Conservation (phyloP, 2,329 filamentous ascomycete species). For the Colletotrichum endophyticum region DNA sequence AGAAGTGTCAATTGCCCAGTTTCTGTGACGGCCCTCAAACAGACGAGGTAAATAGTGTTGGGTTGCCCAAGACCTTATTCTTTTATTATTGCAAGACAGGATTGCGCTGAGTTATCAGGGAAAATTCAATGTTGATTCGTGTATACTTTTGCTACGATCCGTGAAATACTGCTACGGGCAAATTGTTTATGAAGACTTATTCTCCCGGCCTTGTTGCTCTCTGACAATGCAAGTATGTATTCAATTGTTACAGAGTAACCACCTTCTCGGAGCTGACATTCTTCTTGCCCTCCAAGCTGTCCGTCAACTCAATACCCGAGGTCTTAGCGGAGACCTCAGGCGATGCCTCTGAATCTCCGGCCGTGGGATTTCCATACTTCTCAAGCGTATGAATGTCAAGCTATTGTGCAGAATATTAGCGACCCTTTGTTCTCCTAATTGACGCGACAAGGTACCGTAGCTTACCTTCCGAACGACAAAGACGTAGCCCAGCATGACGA, state of each 20-base stretch:
- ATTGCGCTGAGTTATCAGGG: fast-evolving
- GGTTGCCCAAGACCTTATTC: fast-evolving
- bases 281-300: background rate
- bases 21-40: background rate
- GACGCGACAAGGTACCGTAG: background rate
- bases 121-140: background rate
- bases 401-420: background rate
- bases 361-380: background rate
- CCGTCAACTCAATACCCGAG: background rate
- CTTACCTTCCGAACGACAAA: slow-evolving; percentile 16
- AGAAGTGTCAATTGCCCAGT: background rate
- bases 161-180: fast-evolving
- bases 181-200: fast-evolving
- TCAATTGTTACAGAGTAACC: background rate
- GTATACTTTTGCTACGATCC: background rate
- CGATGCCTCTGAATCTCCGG: background rate
- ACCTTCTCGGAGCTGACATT: background rate
- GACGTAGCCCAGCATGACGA: slow-evolving; percentile 15
- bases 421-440: fast-evolving
- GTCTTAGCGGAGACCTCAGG: background rate
- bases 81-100: fast-evolving
- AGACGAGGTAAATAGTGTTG: fast-evolving
- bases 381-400: background rate
- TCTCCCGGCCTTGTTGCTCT: background rate
- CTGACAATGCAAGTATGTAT: fast-evolving